Evolutionary conservation across 768 basidiomycete species (phyloP).

Genomic region (Galerina sulciceps): DNA sequence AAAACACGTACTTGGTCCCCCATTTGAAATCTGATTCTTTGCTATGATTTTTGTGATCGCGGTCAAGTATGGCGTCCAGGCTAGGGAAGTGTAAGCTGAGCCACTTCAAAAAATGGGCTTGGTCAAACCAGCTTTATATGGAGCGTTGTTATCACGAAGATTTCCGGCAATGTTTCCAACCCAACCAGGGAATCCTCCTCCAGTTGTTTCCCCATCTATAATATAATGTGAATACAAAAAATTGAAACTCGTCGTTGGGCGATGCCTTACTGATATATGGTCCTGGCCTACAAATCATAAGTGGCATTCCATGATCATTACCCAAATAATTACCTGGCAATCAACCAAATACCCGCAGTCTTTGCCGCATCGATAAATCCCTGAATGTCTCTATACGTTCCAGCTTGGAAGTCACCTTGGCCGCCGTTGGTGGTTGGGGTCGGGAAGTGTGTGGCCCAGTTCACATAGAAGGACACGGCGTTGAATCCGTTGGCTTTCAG

Average conservation of each 20-base stretch:
- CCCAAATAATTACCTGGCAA: background rate
- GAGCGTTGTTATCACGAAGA: constrained; percentile 52
- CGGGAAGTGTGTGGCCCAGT: constrained; percentile 62
- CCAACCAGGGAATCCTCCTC: constrained; percentile 65
- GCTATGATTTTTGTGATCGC: constrained; percentile 52
- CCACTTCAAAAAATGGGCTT: background rate
- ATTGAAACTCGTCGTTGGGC: background rate
- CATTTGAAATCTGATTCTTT: constrained; percentile 60
- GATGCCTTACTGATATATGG: constrained; percentile 52
- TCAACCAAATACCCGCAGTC: constrained; percentile 52
- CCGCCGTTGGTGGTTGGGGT: constrained; percentile 47
- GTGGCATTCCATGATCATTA: background rate
- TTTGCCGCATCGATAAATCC: constrained; percentile 55
- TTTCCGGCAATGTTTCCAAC: constrained; percentile 55
- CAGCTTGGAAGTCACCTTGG: constrained; percentile 50
- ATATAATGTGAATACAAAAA: background rate
- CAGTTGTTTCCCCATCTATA: constrained; percentile 54
- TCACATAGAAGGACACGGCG: constrained; percentile 61
- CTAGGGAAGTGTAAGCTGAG: constrained; percentile 21
- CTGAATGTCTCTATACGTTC: constrained; percentile 57
- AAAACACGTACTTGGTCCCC: constrained; percentile 52
- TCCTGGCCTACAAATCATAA: constrained; percentile 40
- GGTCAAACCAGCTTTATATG: constrained; percentile 44
- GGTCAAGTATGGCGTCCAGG: constrained; percentile 62
- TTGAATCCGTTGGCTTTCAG: constrained; percentile 66